phyloP scores from a whole-genome alignment of 768 basidiomycete species.

The Podaxis mareebaensis region DNA sequence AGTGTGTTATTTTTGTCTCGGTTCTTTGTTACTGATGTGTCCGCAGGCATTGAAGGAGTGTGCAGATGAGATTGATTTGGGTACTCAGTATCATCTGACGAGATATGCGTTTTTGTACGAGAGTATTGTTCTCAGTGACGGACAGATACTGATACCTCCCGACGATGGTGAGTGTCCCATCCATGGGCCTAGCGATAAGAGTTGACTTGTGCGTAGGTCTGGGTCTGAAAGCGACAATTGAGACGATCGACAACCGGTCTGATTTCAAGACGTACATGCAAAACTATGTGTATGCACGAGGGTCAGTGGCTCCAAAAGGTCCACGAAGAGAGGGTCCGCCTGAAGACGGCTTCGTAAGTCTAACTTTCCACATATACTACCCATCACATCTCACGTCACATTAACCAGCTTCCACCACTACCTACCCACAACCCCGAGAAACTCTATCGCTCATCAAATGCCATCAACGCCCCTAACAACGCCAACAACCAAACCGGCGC shows the following conservation, averaged over 20 bases:
- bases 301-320: conserved; percentile 57
- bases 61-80: conserved; percentile 93
- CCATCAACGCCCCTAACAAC: conserved; percentile 17
- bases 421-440: conserved; percentile 37
- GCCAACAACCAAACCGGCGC: conserved; percentile 9
- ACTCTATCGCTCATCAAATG: conserved; percentile 21
- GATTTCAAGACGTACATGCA: conserved; percentile 99
- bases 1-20: not conserved
- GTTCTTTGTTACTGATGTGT: conserved; percentile 4
- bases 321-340: conserved; percentile 85
- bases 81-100: conserved; percentile 96
- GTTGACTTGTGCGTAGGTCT: conserved; percentile 33
- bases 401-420: conserved; percentile 62
- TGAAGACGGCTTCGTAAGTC: conserved; percentile 93
- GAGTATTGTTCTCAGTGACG: conserved; percentile 86
- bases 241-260: conserved; percentile 89
- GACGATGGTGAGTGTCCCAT: conserved; percentile 52
- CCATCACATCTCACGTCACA: conserved; percentile 12
- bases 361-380: not conserved
- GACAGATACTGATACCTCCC: conserved; percentile 77
- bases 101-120: conserved; percentile 95
- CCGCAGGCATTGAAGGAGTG: conserved; percentile 83
- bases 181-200: not conserved
- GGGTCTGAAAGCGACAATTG: conserved; percentile 84
- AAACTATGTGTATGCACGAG: conserved; percentile 91